phyloP scores from a whole-genome alignment of 768 basidiomycete species.

The Serendipita sp. region DNA sequence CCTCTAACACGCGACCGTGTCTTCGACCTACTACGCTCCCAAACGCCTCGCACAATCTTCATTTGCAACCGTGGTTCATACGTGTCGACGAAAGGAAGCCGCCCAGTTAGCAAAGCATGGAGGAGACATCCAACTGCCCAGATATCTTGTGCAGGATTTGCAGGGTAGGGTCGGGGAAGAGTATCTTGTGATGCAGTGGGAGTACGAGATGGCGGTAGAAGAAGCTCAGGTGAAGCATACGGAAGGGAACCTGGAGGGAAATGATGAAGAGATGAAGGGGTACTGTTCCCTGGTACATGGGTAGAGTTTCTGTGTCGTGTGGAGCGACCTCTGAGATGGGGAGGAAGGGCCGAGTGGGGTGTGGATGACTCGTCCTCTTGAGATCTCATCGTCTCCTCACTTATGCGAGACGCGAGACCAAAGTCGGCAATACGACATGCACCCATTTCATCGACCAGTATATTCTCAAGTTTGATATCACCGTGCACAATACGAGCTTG shows the following conservation, averaged over 20 bases:
- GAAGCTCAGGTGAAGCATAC: conserved; percentile 78
- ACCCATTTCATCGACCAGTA: conserved; percentile 77
- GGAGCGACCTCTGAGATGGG: conserved; percentile 19
- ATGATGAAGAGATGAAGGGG: conserved; percentile 20
- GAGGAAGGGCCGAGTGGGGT: conserved; percentile 27
- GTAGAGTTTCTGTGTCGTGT: conserved; percentile 21
- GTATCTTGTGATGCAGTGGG: conserved; percentile 15
- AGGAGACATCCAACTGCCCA: conserved; percentile 92
- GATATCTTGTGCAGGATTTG: conserved; percentile 71
- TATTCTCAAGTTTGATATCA: conserved; percentile 94
- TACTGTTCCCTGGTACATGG: conserved; percentile 19
- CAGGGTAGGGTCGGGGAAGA: conserved; percentile 17
- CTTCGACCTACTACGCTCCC: conserved; percentile 13
- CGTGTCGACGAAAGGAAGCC: conserved; percentile 73
- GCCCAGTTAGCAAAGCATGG: conserved; percentile 66
- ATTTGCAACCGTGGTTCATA: conserved; percentile 85
- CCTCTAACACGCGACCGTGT: conserved; percentile 15
- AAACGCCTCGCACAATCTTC: conserved; percentile 73
- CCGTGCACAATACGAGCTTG: conserved; percentile 67
- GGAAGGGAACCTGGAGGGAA: conserved; percentile 76
- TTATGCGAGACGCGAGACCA: conserved; percentile 57
- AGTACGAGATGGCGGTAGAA: conserved; percentile 37
- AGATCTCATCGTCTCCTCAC: conserved; percentile 25
- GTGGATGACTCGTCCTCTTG: conserved; percentile 14
- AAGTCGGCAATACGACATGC: conserved; percentile 78